Evolutionary conservation across 2,329 filamentous ascomycete species (phyloP).

Genomic region (Colletotrichum plurivorum): DNA sequence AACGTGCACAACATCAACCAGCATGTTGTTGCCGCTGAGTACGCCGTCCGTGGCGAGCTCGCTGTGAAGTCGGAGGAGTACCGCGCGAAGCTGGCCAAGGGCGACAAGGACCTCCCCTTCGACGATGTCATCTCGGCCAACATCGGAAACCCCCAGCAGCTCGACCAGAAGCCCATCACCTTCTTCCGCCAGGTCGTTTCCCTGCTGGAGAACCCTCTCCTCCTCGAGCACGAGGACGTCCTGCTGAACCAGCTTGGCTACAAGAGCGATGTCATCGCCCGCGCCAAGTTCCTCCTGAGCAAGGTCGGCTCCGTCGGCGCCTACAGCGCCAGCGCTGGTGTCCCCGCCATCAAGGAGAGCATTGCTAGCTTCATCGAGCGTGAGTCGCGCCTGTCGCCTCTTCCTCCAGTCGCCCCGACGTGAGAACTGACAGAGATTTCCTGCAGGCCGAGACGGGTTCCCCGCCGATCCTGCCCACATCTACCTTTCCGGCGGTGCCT

Average conservation of each 20-base stretch:
- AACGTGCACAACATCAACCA: constrained; percentile 93
- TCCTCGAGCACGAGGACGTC: constrained; percentile 88
- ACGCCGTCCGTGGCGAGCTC: constrained; percentile 96
- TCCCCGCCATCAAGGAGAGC: constrained; percentile 87
- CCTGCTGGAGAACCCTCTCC: constrained; percentile 88
- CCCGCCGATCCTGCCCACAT: constrained; percentile 84
- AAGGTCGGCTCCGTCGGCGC: constrained; percentile 93
- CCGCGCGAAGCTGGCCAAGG: constrained; percentile 78
- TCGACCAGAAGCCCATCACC: constrained; percentile 98
- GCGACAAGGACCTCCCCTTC: constrained; percentile 79
- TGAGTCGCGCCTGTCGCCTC: constrained; percentile 56
- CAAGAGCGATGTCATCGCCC: constrained; percentile 88
- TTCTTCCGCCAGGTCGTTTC: constrained; percentile 98
- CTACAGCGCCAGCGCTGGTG: constrained; percentile 95
- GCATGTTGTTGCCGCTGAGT: constrained; percentile 88
- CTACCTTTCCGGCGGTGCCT: constrained; percentile 93
- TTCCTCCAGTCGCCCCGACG: constrained; percentile 2
- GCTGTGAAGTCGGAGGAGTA: constrained; percentile 95
- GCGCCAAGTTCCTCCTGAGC: constrained; percentile 84
- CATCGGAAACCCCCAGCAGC: constrained; percentile 98
- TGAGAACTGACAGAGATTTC: constrained; percentile 38
- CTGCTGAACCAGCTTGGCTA: constrained; percentile 84
- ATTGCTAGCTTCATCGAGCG: constrained; percentile 94
- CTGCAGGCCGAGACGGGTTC: constrained; percentile 85
- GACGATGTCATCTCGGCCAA: constrained; percentile 94